Evolutionary conservation across 306 rosid species (phyloP).

Genomic region (Betula pendula): DNA sequence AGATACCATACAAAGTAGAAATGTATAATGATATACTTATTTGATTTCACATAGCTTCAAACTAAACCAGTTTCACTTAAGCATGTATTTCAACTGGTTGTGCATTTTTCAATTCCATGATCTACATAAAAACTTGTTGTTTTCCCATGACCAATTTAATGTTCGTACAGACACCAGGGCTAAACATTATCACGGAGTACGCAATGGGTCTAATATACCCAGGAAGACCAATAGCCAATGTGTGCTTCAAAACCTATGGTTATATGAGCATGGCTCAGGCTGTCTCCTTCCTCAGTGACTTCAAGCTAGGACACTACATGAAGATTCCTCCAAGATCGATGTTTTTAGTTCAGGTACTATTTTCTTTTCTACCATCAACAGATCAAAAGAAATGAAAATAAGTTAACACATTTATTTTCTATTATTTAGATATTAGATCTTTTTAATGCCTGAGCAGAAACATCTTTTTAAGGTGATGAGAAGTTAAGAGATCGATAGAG

Average conservation of each 20-base stretch:
- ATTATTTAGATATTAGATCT: neutral
- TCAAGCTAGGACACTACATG: constrained; percentile 91
- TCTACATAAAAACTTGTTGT: neutral
- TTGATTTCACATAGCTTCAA: too few species aligned
- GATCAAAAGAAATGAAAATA: neutral
- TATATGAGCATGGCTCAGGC: constrained; percentile 81
- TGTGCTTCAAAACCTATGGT: constrained; percentile 88
- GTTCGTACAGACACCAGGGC: constrained; percentile 62
- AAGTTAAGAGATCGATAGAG: too few species aligned
- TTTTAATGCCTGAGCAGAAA: neutral
- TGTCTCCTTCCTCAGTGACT: constrained; percentile 80
- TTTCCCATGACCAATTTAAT: constrained; percentile 12
- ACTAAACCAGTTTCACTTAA: too few species aligned
- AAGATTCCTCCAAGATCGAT: constrained; percentile 89
- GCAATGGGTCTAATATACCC: constrained; percentile 73
- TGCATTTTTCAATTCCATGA: neutral
- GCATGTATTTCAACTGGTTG: too few species aligned
- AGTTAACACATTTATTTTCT: neutral
- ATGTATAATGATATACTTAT: neutral
- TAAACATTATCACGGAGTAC: constrained; percentile 79
- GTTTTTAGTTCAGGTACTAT: constrained; percentile 76
- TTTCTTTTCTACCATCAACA: neutral
- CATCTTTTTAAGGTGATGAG: too few species aligned
- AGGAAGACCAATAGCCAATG: constrained; percentile 85
- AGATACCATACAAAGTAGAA: too few species aligned